phyloP scores from a whole-genome alignment of 257 asterid species.

The Solanum sparsipilum region DNA sequence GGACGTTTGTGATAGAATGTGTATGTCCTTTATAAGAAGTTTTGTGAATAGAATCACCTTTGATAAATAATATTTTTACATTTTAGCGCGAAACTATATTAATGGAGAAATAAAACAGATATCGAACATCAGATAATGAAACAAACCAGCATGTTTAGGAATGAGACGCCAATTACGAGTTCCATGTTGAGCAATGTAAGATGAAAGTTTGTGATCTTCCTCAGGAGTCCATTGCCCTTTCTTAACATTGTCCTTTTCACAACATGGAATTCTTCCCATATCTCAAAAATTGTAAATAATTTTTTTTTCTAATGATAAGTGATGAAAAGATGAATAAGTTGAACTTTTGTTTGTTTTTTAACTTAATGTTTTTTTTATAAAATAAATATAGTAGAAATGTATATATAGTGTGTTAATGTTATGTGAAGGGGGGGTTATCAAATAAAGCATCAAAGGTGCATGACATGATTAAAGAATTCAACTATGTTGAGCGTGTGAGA shows the following conservation, averaged over 20 bases:
- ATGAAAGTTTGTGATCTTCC: constrained; percentile 89
- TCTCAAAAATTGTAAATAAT: background rate
- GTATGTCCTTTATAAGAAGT: background rate
- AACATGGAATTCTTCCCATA: constrained; percentile 90
- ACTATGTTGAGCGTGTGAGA: constrained; percentile 87
- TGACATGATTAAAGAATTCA: constrained; percentile 79
- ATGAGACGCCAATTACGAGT: constrained; percentile 97
- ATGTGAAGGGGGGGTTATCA: background rate
- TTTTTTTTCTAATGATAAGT: background rate
- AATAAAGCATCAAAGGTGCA: constrained; percentile 32
- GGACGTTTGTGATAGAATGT: background rate
- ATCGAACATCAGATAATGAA: background rate
- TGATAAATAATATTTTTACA: background rate
- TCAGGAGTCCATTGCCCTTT: constrained; percentile 97
- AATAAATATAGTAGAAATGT: background rate
- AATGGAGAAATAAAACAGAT: background rate
- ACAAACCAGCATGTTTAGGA: constrained; percentile 83
- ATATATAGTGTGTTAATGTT: background rate
- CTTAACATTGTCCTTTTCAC: constrained; percentile 85
- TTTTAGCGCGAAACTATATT: background rate
- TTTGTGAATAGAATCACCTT: no score
- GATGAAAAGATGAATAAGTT: background rate
- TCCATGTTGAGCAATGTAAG: constrained; percentile 91
- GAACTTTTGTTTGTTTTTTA: background rate
- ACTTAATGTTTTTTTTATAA: background rate